phyloP scores from a whole-genome alignment of 1,284 basidiomycete species.

The Stereum hirsutum region DNA sequence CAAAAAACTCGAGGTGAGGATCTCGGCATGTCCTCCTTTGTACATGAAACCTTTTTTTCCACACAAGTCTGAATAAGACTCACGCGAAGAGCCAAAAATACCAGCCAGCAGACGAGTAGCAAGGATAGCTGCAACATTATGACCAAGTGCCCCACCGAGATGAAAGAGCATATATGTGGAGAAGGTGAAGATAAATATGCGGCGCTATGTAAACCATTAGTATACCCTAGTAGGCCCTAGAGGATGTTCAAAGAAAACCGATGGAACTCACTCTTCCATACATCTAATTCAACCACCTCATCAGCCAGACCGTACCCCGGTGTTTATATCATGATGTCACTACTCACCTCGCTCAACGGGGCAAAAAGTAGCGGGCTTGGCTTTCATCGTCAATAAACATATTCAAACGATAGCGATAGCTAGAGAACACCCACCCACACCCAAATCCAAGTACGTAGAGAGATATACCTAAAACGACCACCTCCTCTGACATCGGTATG shows the following conservation, averaged over 20 bases:
- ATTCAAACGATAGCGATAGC: constrained; percentile 4
- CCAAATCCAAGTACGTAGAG: constrained; percentile 45
- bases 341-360: constrained; percentile 46
- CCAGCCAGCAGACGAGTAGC: constrained; percentile 51
- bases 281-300: constrained; percentile 20
- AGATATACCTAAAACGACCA: constrained; percentile 53
- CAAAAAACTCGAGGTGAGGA: constrained; percentile 6
- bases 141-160: constrained; percentile 51
- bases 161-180: constrained; percentile 53
- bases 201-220: constrained; percentile 24
- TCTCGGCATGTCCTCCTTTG: no score
- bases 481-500: constrained; percentile 39
- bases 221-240: not conserved
- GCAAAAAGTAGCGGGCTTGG: constrained; percentile 52
- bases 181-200: constrained; percentile 48
- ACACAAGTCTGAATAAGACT: constrained; percentile 11
- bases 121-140: constrained; percentile 50
- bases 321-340: no score
- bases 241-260: not conserved
- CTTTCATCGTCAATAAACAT: no score
- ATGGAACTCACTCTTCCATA: constrained; percentile 38
- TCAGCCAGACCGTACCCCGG: not conserved
- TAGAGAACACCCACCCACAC: constrained; percentile 19
- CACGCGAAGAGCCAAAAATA: constrained; percentile 51
- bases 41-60: no score